Conservation (phyloP, 352 stramenopile genomes). For the Plasmopara halstedii region DNA sequence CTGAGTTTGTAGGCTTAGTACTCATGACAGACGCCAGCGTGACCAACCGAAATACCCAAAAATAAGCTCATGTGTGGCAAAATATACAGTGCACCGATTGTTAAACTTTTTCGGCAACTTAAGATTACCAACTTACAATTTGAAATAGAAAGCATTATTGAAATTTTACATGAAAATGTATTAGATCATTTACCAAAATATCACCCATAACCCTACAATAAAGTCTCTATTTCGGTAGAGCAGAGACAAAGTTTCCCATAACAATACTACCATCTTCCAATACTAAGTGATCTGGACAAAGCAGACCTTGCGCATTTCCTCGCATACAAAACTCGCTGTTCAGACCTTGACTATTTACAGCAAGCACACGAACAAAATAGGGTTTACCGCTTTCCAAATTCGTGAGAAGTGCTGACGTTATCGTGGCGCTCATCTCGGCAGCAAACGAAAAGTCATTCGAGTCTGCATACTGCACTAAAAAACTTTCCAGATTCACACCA, state of each 20-base stretch:
- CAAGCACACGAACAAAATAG: constrained; percentile 81
- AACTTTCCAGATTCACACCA: constrained; percentile 85
- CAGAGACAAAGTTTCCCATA: constrained; percentile 43
- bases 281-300: constrained; percentile 70
- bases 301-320: constrained; percentile 40
- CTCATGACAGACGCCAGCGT: too few relatives aligned
- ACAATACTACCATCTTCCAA: constrained; percentile 55
- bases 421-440: constrained; percentile 57
- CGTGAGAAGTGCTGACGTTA: constrained; percentile 46
- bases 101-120: too few relatives aligned
- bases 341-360: constrained; percentile 70
- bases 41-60: too few relatives aligned
- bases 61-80: too few relatives aligned
- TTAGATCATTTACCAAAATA: too few relatives aligned
- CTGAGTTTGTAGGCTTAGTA: too few relatives aligned
- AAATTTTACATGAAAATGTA: too few relatives aligned
- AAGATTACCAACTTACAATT: too few relatives aligned
- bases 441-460: constrained; percentile 61
- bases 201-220: too few relatives aligned
- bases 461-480: constrained; percentile 89
- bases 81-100: too few relatives aligned
- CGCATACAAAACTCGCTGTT: constrained; percentile 67
- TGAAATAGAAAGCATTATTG: too few relatives aligned
- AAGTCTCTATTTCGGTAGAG: constrained; percentile 25
- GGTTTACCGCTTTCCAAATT: constrained; percentile 58